phyloP scores from a whole-genome alignment of 208 protist genomes.

The Endotrypanum monterogeii region DNA sequence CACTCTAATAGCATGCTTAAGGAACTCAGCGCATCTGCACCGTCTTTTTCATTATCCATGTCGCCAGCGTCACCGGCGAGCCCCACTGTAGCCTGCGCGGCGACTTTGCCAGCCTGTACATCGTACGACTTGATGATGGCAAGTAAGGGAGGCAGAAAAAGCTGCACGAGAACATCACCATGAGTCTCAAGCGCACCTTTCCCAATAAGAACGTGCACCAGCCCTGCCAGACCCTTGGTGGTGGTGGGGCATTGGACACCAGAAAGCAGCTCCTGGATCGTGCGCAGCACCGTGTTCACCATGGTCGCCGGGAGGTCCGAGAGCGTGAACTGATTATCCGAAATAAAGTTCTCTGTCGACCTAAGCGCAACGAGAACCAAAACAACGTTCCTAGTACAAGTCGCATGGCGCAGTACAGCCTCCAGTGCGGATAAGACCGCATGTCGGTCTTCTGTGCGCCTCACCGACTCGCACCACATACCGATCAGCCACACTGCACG shows the following conservation, averaged over 20 bases:
- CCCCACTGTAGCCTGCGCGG: background rate
- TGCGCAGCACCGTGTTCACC: constrained; percentile 46
- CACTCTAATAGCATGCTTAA: constrained; percentile 66
- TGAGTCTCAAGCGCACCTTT: constrained; percentile 39
- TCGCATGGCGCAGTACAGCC: constrained; percentile 39
- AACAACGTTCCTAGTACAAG: constrained; percentile 30
- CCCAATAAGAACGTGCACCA: constrained; percentile 63
- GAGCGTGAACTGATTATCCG: constrained; percentile 52
- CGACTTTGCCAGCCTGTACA: constrained; percentile 1
- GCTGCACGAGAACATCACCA: constrained; percentile 52
- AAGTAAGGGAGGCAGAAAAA: constrained; percentile 51
- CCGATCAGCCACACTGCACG: constrained; percentile 86
- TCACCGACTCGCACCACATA: constrained; percentile 87
- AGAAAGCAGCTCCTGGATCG: constrained; percentile 54
- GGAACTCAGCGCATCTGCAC: constrained; percentile 30
- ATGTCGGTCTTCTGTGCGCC: constrained; percentile 28
- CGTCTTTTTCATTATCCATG: constrained; percentile 31
- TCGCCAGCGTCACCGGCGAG: background rate
- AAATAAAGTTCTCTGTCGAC: constrained; percentile 68
- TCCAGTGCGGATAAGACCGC: constrained; percentile 58
- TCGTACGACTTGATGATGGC: constrained; percentile 27
- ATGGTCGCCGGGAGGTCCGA: constrained; percentile 49
- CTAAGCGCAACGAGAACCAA: constrained; percentile 58
- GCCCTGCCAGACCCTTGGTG: constrained; percentile 46
- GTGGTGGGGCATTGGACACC: constrained; percentile 39